These are phyloP conservation scores for Auricularia heimuer DNA, from an alignment of 768 basidiomycete species.

Conservation along the genomic window DNA sequence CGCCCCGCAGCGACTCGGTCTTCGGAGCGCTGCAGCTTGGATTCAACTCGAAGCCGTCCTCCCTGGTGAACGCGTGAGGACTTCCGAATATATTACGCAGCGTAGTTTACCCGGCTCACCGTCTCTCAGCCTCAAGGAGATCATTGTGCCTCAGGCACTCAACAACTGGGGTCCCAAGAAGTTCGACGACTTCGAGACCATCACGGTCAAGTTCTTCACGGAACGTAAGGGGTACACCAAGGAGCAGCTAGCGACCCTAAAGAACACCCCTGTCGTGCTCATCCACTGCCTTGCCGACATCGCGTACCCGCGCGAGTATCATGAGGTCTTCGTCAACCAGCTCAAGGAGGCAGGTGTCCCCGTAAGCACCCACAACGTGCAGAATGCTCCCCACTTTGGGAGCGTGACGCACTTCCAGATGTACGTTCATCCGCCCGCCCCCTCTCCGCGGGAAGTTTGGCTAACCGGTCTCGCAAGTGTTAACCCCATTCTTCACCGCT, in stretches of 20 bases:
- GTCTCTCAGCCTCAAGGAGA: background rate
- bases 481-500: background rate
- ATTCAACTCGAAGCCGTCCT: background rate
- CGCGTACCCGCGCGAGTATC: background rate
- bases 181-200: background rate
- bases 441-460: background rate
- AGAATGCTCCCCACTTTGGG: background rate
- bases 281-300: background rate
- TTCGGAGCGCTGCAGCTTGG: background rate
- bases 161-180: background rate
- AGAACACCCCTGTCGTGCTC: background rate
- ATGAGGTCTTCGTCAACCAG: background rate
- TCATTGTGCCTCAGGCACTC: background rate
- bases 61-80: background rate
- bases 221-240: background rate
- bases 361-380: background rate
- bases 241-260: background rate
- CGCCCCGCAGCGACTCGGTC: background rate
- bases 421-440: background rate
- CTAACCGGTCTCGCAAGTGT: background rate
- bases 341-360: background rate
- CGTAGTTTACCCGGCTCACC: background rate
- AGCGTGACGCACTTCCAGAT: background rate
- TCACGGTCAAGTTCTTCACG: conserved; percentile 1
- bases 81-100: background rate